These are phyloP conservation scores for Eucalyptus tenuipes DNA, from an alignment of 345 rosid species.

Conservation along the genomic window DNA sequence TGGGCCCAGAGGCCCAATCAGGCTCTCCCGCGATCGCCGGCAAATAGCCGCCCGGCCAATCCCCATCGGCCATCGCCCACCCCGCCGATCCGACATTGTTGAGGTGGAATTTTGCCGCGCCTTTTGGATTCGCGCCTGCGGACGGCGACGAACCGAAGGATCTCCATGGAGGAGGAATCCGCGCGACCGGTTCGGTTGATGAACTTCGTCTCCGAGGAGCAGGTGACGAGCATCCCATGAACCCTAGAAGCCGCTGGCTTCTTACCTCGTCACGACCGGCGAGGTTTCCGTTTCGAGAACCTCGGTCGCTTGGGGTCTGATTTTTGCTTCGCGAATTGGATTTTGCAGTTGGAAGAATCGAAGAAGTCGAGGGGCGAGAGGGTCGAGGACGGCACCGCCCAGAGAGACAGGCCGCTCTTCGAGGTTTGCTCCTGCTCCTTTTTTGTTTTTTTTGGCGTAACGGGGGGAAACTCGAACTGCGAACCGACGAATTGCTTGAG, in stretches of 20 bases:
- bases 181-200: slow-evolving; percentile 53
- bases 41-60: neutral
- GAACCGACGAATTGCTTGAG: neutral
- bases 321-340: neutral
- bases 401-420: slow-evolving; percentile 76
- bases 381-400: slow-evolving; percentile 92
- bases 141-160: neutral
- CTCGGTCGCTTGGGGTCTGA: neutral
- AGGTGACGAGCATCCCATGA: slow-evolving; percentile 19
- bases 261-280: neutral
- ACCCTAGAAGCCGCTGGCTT: neutral
- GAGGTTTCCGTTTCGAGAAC: neutral
- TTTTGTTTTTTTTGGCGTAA: accelerated
- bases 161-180: slow-evolving; percentile 57
- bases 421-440: slow-evolving; percentile 30
- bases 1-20: neutral
- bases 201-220: slow-evolving; percentile 84
- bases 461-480: neutral
- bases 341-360: slow-evolving; percentile 61
- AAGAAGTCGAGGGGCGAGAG: slow-evolving; percentile 86
- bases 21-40: neutral
- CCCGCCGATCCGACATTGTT: neutral
- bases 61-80: neutral
- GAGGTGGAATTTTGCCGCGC: neutral
- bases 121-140: neutral